Evolutionary conservation across 2,329 filamentous ascomycete genomes (phyloP), one percentile per base, ranked within the genome.

Genomic region (Trichoderma koningii): DNA sequence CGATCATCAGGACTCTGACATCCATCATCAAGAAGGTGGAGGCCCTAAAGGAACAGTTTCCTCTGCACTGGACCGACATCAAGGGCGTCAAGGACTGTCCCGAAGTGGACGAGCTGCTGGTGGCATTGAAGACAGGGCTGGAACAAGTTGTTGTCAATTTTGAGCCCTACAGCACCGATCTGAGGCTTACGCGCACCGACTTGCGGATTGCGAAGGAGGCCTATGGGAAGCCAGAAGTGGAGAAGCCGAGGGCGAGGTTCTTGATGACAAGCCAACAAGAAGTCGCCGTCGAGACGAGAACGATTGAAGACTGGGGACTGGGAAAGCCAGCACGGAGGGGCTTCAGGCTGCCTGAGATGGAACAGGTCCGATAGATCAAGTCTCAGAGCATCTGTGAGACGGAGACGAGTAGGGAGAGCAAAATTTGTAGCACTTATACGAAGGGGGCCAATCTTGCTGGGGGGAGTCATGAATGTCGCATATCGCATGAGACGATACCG

Each of bases 51-150:
- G 75, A 76, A 7, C 77, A 71, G 2, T 78, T 89, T 50, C 82
- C 85, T 1, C 76, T 86, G 3, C 91, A 95, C 76, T 96, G 92
- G 92, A 93, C 91, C 1, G 93, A 97, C 74, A 79, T 90, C 3
- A 81, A 84, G 19, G 84, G 85, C 26, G 74, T 73, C 42, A 82
- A 80, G 63, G 79, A 85, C 50, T 81, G 81, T 30, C 80, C 82
- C 0, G 91, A 94, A 70, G 87, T 96, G n/a, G 87, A 93, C 21
- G 81, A 85, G 47, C 81, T 97, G 12, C 69, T 92, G 51, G 78
- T 82, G 17, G 85, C 86, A 17, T 74, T 97, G 70, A 89, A 85
- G 73, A 80, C 79, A 3, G 87, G 87, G 0, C 79, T 97, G 52
- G 79, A 80, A 48, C 83, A 87, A 64, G 80, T 97, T 5, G 71